Percentiles rank a stretch among this genome's conserved stretches.
phyloP scores from a whole-genome alignment of 345 rosid species.

The Eucalyptus decipiens region DNA sequence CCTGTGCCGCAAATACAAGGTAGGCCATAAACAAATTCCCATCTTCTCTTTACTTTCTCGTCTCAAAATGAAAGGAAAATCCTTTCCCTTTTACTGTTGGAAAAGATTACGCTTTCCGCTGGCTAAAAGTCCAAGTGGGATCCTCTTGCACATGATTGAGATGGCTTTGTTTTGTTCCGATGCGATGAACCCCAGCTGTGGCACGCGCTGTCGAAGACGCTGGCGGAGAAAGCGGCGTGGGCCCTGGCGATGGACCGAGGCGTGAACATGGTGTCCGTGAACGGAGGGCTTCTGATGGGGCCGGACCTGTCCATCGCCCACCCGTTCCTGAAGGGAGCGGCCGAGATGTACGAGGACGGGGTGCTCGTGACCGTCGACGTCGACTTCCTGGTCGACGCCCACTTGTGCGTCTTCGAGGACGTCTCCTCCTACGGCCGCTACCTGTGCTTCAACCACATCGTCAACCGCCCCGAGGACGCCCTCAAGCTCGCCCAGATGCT shows the following conservation, averaged over 20 bases:
- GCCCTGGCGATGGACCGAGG: slow-evolving; percentile 72
- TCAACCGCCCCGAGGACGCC: slow-evolving; percentile 31
- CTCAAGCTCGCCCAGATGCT: slow-evolving; percentile 16
- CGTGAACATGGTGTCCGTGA: slow-evolving; percentile 44
- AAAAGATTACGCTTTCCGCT: not conserved
- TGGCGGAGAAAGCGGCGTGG: slow-evolving; percentile 68
- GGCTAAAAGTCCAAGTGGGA: not conserved
- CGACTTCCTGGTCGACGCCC: slow-evolving; percentile 36
- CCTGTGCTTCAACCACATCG: slow-evolving; percentile 40
- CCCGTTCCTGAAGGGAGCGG: slow-evolving; percentile 61
- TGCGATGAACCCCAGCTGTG: slow-evolving; percentile 24
- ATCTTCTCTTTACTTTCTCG: not conserved
- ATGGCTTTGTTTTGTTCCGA: not conserved
- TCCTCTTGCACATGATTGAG: not conserved
- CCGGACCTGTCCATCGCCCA: slow-evolving; percentile 22
- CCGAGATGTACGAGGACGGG: slow-evolving; percentile 72
- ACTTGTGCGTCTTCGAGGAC: slow-evolving; percentile 45
- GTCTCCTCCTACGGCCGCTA: slow-evolving; percentile 47
- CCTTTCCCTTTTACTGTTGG: not conserved
- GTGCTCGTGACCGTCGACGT: slow-evolving; percentile 40
- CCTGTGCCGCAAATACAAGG: slow-evolving; percentile 52
- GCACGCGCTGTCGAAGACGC: slow-evolving; percentile 54
- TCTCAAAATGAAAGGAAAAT: not conserved
- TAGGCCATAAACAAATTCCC: not conserved
- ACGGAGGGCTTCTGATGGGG: slow-evolving; percentile 41